These are phyloP conservation scores for Boletus coccyginus DNA, from an alignment of 768 basidiomycete species.

Conservation along the genomic window DNA sequence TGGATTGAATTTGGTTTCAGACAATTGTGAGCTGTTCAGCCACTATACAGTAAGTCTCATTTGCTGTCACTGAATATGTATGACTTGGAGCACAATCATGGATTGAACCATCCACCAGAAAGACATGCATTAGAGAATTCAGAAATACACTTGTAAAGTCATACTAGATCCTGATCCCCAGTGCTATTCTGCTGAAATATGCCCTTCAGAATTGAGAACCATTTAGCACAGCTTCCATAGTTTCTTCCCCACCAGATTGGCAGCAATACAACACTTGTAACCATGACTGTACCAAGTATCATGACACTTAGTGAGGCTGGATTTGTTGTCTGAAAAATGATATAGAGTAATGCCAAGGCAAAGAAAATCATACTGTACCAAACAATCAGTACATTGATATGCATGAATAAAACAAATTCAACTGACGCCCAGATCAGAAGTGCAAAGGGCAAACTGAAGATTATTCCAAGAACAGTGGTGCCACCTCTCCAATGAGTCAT, in stretches of 20 bases:
- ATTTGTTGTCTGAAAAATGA: background rate
- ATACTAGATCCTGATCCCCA: background rate
- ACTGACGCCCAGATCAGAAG: background rate
- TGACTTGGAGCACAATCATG: too few species aligned
- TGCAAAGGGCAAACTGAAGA: background rate
- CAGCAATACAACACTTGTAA: background rate
- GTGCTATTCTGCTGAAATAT: background rate
- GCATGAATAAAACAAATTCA: background rate
- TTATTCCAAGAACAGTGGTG: background rate
- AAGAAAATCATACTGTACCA: background rate
- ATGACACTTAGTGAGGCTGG: background rate
- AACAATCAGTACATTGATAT: background rate
- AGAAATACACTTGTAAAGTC: background rate
- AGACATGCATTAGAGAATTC: too few species aligned
- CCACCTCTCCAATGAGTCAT: background rate
- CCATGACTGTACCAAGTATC: background rate
- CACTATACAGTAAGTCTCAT: too few species aligned
- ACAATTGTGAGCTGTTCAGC: too few species aligned
- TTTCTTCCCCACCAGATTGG: slow-evolving; percentile 1
- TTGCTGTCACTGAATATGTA: too few species aligned
- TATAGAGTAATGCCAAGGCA: background rate
- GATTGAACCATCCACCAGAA: too few species aligned
- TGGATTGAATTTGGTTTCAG: too few species aligned
- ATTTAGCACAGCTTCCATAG: background rate
- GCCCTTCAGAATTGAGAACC: background rate